Evolutionary conservation across 805 yeast genomes (phyloP).

Genomic region (Tetrapisispora nanseiensis): DNA sequence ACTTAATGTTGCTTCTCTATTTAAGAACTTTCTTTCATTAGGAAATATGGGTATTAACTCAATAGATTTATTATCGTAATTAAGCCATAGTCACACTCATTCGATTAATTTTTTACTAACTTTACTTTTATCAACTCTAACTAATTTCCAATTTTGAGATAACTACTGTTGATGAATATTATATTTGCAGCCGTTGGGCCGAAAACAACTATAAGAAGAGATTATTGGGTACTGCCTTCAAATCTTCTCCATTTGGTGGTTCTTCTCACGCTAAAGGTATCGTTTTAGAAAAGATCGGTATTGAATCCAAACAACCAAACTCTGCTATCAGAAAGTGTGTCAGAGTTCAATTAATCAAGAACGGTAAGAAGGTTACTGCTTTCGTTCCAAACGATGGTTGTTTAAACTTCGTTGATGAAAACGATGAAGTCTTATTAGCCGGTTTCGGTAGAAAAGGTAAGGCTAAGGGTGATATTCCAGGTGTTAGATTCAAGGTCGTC

Average conservation of each 20-base stretch:
- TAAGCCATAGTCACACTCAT: no score
- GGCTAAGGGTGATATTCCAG: conserved; percentile 99
- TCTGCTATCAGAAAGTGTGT: conserved; percentile 99
- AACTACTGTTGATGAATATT: conserved; percentile 45
- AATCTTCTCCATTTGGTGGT: conserved; percentile 99
- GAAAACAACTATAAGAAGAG: conserved; percentile 97
- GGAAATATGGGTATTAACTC: no score
- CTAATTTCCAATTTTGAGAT: background rate
- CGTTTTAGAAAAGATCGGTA: conserved; percentile 98
- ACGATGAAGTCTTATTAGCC: conserved; percentile 98
- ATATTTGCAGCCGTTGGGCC: conserved; percentile 80
- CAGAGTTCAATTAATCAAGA: conserved; percentile 99
- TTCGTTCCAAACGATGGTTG: conserved; percentile 99
- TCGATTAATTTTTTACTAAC: background rate
- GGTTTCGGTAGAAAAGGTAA: conserved; percentile 99
- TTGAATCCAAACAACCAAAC: conserved; percentile 99
- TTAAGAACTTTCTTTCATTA: no score
- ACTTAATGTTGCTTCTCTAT: no score
- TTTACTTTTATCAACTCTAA: background rate
- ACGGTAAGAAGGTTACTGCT: conserved; percentile 99
- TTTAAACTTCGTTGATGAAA: conserved; percentile 98
- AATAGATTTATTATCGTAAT: no score
- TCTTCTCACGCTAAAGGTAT: conserved; percentile 99
- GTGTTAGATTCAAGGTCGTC: conserved; percentile 99
- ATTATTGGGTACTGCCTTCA: conserved; percentile 98